phyloP scores from a whole-genome alignment of 768 basidiomycete species.

The Clavaria fumosa region DNA sequence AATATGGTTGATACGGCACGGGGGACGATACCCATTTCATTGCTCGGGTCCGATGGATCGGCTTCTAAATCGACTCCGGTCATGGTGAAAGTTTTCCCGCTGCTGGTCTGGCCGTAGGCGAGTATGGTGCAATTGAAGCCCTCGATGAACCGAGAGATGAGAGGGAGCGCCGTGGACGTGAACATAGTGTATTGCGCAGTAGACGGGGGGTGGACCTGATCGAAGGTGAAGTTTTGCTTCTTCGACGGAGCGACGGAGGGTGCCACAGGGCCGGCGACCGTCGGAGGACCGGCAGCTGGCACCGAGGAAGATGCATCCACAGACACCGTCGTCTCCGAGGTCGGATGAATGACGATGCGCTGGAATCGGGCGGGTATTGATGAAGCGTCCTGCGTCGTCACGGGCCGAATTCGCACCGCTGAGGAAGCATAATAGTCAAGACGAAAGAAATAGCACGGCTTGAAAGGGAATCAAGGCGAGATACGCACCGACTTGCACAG shows the following conservation, averaged over 20 bases:
- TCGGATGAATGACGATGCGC: conserved; percentile 70
- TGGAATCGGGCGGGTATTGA: conserved; percentile 93
- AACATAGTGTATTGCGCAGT: conserved; percentile 80
- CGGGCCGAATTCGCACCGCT: conserved; percentile 86
- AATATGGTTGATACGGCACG: conserved; percentile 87
- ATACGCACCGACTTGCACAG: conserved; percentile 84
- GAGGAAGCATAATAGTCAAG: conserved; percentile 11
- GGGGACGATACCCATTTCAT: conserved; percentile 90
- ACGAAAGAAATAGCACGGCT: not conserved
- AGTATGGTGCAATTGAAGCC: conserved; percentile 97
- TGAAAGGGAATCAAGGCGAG: not conserved
- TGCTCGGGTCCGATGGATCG: conserved; percentile 67
- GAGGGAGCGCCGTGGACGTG: conserved; percentile 68
- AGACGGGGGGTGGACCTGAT: conserved; percentile 82
- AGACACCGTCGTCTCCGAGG: conserved; percentile 58
- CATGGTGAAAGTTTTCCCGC: conserved; percentile 97
- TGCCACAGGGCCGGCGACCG: conserved; percentile 31
- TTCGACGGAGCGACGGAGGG: conserved; percentile 39
- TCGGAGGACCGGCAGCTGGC: conserved; percentile 27
- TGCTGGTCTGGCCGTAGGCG: conserved; percentile 95
- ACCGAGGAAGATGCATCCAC: conserved; percentile 53
- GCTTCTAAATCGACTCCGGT: conserved; percentile 85
- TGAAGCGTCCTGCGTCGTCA: conserved; percentile 65
- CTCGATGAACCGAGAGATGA: conserved; percentile 75
- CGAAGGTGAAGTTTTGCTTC: conserved; percentile 82